Conservation (phyloP, 352 stramenopile species). For the Pythium sp. region DNA sequence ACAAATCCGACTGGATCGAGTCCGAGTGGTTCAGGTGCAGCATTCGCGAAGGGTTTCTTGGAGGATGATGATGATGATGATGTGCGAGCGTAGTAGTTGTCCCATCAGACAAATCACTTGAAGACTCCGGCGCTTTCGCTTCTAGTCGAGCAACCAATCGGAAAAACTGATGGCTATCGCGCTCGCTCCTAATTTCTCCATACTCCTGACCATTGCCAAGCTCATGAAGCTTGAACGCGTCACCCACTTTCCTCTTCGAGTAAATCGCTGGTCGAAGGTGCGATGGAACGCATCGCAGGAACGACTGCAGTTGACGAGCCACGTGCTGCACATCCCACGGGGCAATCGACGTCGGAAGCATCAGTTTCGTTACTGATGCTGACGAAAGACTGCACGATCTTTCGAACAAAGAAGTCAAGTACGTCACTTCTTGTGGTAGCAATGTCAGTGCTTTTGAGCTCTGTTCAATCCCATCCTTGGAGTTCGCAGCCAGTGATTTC, state of each 20-base stretch:
- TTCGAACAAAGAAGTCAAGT: constrained; percentile 51
- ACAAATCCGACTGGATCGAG: constrained; percentile 73
- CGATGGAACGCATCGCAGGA: constrained; percentile 50
- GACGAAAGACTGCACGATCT: constrained; percentile 39
- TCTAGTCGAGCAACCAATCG: constrained; percentile 18
- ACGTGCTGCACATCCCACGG: constrained; percentile 63
- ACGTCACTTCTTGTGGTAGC: constrained; percentile 30
- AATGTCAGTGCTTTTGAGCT: background rate
- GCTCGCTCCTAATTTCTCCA: constrained; percentile 4
- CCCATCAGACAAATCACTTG: background rate
- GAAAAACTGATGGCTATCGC: constrained; percentile 9
- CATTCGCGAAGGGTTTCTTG: background rate
- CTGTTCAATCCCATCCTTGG: background rate
- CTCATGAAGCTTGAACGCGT: constrained; percentile 22
- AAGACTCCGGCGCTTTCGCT: background rate
- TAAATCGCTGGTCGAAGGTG: constrained; percentile 50
- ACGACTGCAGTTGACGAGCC: constrained; percentile 47
- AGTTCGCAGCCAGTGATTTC: constrained; percentile 15
- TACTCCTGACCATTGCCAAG: background rate
- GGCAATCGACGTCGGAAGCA: constrained; percentile 38
- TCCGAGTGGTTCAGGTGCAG: constrained; percentile 36
- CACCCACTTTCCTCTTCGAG: constrained; percentile 30
- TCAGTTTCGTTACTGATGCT: constrained; percentile 58
- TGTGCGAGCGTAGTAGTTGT: background rate
- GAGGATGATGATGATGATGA: constrained; percentile 4